Conservation (phyloP, 352 stramenopile species). For the Pythium utonaiense region DNA sequence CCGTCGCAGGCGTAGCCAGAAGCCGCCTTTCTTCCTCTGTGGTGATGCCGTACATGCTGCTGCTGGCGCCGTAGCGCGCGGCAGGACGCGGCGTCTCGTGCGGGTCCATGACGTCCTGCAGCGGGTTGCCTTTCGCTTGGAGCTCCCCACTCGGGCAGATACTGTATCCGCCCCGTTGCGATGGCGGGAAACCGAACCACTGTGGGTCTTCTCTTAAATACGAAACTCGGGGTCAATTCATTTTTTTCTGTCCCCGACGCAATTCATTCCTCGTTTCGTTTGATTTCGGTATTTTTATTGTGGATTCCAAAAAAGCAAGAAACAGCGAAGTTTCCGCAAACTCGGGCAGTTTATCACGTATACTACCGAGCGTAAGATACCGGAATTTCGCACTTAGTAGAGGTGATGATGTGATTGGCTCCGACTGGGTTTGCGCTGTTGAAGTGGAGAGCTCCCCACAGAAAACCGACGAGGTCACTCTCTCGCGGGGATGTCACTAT, state of each 20-base stretch:
- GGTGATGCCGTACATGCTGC: constrained; percentile 20
- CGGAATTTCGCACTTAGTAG: neutral
- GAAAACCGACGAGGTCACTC: constrained; percentile 11
- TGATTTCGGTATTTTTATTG: no score
- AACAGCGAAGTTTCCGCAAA: no score
- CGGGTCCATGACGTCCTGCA: constrained; percentile 11
- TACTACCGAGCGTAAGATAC: no score
- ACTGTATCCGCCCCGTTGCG: constrained; percentile 12
- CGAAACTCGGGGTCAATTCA: no score
- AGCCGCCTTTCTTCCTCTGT: constrained; percentile 20
- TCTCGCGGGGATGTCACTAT: neutral
- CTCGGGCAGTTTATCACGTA: no score
- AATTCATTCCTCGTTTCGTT: no score
- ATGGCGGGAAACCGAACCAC: neutral
- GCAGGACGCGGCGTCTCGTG: constrained; percentile 19
- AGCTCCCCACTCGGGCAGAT: neutral
- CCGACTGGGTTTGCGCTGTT: neutral
- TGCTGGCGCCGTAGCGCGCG: constrained; percentile 2
- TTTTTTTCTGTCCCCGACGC: no score
- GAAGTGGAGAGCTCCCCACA: constrained; percentile 1
- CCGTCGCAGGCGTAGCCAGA: constrained; percentile 16
- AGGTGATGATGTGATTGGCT: constrained; percentile 14
- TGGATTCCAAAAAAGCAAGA: no score
- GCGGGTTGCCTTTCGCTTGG: neutral
- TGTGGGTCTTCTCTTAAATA: no score